Evolutionary conservation across 768 basidiomycete species (phyloP).

Genomic region (Megacollybia marginata): DNA sequence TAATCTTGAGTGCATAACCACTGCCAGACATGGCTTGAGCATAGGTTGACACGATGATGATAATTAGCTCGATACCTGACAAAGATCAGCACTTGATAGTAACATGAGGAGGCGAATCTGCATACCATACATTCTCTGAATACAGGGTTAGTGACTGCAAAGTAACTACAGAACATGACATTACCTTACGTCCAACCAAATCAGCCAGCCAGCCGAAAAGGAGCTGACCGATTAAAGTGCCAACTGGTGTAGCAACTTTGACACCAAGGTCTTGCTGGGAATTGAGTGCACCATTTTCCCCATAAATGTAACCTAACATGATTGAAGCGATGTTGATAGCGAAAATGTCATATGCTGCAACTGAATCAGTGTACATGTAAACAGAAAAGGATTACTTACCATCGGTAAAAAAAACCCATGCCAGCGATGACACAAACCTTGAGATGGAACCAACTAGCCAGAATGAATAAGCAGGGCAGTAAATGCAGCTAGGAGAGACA

Average conservation of each 20-base stretch:
- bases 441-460: constrained; percentile 67
- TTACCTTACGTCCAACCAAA: constrained; percentile 66
- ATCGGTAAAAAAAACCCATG: constrained; percentile 89
- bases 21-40: constrained; percentile 71
- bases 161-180: constrained; percentile 19
- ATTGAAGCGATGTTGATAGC: constrained; percentile 80
- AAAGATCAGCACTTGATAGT: too few relatives aligned
- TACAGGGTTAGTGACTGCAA: not conserved
- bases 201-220: constrained; percentile 81
- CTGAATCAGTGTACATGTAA: not conserved
- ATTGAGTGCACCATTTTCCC: constrained; percentile 24
- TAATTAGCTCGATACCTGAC: constrained; percentile 61
- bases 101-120: too few relatives aligned
- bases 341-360: constrained; percentile 64
- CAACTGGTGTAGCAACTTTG: constrained; percentile 72
- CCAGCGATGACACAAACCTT: constrained; percentile 68
- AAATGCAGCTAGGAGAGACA: too few relatives aligned
- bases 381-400: constrained; percentile 29
- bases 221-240: constrained; percentile 69
- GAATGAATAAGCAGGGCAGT: too few relatives aligned
- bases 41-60: constrained; percentile 76
- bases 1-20: constrained; percentile 59
- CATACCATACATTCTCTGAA: constrained; percentile 25
- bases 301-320: constrained; percentile 84
- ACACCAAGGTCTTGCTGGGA: constrained; percentile 67